Conservation (phyloP, 176 grass and related monocot species). For the Puya raimondii region DNA sequence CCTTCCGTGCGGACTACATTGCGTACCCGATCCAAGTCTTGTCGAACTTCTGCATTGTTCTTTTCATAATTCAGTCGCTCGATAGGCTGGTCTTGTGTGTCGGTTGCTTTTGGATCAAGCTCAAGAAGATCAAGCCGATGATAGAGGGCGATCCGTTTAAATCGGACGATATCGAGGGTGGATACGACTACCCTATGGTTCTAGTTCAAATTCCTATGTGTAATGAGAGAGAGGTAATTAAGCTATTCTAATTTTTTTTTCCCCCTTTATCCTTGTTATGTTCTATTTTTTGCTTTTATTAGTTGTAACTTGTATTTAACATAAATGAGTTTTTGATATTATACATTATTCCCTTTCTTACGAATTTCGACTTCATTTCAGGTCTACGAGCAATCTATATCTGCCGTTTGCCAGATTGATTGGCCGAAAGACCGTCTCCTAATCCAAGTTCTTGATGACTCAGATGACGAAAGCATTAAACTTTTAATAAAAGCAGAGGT, state of each 20-base stretch:
- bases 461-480: conserved; percentile 63
- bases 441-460: conserved; percentile 93
- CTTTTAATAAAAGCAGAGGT: conserved; percentile 81
- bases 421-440: conserved; percentile 74
- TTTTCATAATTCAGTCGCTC: conserved; percentile 88
- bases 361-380: conserved; percentile 12
- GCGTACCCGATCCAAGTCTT: conserved; percentile 65
- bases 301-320: background rate
- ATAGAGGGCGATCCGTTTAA: background rate
- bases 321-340: background rate
- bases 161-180: conserved; percentile 31
- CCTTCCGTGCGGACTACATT: conserved; percentile 68
- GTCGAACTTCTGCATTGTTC: conserved; percentile 65
- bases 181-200: conserved; percentile 71
- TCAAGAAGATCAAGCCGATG: conserved; percentile 59
- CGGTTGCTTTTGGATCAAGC: conserved; percentile 88
- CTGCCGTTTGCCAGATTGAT: conserved; percentile 76
- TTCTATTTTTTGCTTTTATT: background rate
- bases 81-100: conserved; percentile 80
- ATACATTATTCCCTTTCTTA: background rate
- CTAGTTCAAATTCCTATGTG: conserved; percentile 70
- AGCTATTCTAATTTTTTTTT: background rate
- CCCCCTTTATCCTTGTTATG: background rate
- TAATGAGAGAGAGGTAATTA: conserved; percentile 80
- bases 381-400: conserved; percentile 95